Conservation (phyloP, 805 yeast genomes). For the Ogataea zsoltii region DNA sequence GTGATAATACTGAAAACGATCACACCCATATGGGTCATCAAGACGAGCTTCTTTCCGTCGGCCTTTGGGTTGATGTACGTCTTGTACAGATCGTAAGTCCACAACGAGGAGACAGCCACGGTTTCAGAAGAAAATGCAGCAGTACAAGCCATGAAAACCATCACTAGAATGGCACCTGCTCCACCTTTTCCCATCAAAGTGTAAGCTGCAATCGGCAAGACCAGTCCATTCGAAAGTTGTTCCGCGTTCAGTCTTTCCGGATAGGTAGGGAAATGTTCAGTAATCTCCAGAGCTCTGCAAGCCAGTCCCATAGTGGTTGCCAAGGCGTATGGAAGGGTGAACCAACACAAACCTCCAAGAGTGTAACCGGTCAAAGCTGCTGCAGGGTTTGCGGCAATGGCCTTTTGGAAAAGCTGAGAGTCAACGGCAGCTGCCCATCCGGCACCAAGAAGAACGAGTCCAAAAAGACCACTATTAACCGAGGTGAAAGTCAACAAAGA, state of each 20-base stretch:
- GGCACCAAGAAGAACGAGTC: slow-evolving; percentile 35
- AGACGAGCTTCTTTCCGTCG: slow-evolving; percentile 46
- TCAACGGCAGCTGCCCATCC: slow-evolving; percentile 39
- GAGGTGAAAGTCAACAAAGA: slow-evolving; percentile 30
- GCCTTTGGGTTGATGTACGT: slow-evolving; percentile 52
- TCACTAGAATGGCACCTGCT: slow-evolving; percentile 45
- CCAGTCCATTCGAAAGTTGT: slow-evolving; percentile 50
- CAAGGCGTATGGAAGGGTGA: slow-evolving; percentile 41
- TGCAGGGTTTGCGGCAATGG: slow-evolving; percentile 45
- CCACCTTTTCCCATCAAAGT: slow-evolving; percentile 54
- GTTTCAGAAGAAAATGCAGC: slow-evolving; percentile 59
- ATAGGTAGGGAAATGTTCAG: slow-evolving; percentile 25
- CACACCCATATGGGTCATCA: slow-evolving; percentile 46
- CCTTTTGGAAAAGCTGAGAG: slow-evolving; percentile 37
- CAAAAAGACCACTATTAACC: slow-evolving; percentile 30
- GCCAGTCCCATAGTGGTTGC: slow-evolving; percentile 42
- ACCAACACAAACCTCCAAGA: slow-evolving; percentile 50
- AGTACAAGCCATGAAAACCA: slow-evolving; percentile 55
- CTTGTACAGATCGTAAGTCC: slow-evolving; percentile 52
- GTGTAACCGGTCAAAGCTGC: slow-evolving; percentile 43
- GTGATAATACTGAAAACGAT: slow-evolving; percentile 42
- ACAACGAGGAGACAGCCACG: slow-evolving; percentile 51
- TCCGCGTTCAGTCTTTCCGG: slow-evolving; percentile 36
- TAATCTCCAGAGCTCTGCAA: slow-evolving; percentile 35
- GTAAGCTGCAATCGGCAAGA: slow-evolving; percentile 51